These are phyloP conservation scores for Penicillium tannophilum DNA, from an alignment of 495 filamentous ascomycete genomes.

Conservation along the genomic window DNA sequence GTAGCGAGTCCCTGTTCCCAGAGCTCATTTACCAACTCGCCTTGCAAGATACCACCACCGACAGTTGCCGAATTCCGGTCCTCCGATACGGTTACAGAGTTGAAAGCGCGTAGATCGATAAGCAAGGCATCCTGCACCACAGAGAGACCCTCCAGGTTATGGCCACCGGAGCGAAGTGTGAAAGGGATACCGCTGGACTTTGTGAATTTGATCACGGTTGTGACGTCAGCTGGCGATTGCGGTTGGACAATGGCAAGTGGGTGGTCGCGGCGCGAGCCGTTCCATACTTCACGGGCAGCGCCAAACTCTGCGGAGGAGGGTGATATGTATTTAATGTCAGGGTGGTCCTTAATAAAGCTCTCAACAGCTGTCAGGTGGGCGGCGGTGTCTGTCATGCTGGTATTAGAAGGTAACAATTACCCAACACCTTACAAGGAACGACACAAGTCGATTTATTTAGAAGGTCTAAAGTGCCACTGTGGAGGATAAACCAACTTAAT, in stretches of 20 bases:
- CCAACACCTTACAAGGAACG: too few species aligned
- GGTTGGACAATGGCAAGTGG: constrained; percentile 38
- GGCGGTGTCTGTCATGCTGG: neutral
- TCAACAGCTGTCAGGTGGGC: constrained; percentile 17
- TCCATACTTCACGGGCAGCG: constrained; percentile 17
- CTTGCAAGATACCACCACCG: constrained; percentile 36
- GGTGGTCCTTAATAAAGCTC: constrained; percentile 22
- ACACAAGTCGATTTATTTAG: too few species aligned
- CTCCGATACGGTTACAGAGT: constrained; percentile 25
- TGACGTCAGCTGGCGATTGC: constrained; percentile 30
- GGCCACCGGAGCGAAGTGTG: constrained; percentile 42
- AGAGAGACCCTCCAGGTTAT: constrained; percentile 34
- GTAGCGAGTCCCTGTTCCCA: constrained; percentile 32
- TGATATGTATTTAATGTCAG: constrained; percentile 27
- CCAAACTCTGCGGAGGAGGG: constrained; percentile 26
- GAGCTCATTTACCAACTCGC: constrained; percentile 28
- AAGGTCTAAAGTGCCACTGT: too few species aligned
- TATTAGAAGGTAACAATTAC: too few species aligned
- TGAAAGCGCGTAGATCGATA: constrained; percentile 43
- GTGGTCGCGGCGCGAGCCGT: constrained; percentile 14
- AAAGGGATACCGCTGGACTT: constrained; percentile 29
- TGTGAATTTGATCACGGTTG: constrained; percentile 24
- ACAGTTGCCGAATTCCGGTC: constrained; percentile 30
- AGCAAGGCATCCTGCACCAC: constrained; percentile 27
- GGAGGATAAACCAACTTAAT: too few species aligned